A percentile compares a stretch with the other conserved stretches of the same genome.
Conservation (phyloP, 169 alveolate species). For the Perkinsus chesapeaki region DNA sequence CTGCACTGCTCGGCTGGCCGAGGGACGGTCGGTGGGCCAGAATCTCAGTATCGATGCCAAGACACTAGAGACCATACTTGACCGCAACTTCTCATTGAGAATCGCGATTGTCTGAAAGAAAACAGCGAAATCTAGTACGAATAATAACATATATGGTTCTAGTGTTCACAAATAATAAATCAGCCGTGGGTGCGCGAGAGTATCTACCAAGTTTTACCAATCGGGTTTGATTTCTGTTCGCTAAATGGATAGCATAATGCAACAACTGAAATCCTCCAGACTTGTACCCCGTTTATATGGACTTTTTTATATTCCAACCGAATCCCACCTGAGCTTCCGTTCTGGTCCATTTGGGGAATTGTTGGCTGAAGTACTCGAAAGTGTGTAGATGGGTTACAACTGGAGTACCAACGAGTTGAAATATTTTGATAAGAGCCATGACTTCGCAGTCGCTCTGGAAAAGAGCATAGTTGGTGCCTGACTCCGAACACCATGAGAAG, state of each 20-base stretch:
- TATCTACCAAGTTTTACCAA: no score
- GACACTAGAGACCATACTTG: not conserved
- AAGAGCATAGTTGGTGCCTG: slow-evolving; percentile 18
- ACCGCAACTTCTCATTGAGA: not conserved
- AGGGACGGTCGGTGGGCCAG: not conserved
- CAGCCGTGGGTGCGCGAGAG: no score
- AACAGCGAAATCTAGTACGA: not conserved
- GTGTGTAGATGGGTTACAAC: not conserved
- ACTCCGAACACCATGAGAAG: not conserved
- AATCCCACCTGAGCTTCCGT: not conserved
- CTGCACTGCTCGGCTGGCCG: not conserved
- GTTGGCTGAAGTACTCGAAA: not conserved
- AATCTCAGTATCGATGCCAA: not conserved
- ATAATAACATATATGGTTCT: no score
- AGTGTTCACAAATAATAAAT: no score
- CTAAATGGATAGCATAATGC: no score
- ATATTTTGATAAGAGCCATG: slow-evolving; percentile 48
- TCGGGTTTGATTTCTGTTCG: no score
- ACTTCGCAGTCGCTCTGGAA: slow-evolving; percentile 54
- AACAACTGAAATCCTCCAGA: no score
- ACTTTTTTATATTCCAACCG: no score
- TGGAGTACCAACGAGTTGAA: slow-evolving; percentile 58
- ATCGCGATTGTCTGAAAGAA: not conserved
- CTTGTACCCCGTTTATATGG: no score
- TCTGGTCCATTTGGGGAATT: not conserved